Conservation (phyloP, 2,329 filamentous ascomycete species). For the Lachnellula willkommii region DNA sequence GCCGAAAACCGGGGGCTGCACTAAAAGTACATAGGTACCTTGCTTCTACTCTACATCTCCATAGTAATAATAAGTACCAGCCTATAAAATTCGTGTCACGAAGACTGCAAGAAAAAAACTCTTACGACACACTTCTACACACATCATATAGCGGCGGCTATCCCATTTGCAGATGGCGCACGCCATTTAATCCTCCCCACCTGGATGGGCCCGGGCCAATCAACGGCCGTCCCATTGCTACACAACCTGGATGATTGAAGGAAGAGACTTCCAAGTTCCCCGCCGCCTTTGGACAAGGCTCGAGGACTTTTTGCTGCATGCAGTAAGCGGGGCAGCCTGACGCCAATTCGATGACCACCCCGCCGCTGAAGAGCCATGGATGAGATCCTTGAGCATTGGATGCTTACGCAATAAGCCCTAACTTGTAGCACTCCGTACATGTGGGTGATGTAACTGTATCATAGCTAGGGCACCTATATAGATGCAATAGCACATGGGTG, state of each 20-base stretch:
- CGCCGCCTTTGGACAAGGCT: neutral
- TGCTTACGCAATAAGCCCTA: neutral
- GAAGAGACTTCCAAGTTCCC: constrained; percentile 1
- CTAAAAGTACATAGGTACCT: neutral
- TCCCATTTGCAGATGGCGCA: constrained; percentile 2
- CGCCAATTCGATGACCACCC: neutral
- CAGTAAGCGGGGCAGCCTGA: neutral
- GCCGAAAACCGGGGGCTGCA: neutral
- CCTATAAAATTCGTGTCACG: neutral
- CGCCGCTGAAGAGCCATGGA: neutral
- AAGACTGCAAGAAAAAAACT: neutral
- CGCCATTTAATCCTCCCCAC: neutral
- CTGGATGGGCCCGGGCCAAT: neutral
- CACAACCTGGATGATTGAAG: neutral
- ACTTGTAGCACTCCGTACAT: neutral
- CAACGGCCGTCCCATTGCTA: neutral
- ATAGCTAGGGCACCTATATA: too few species aligned
- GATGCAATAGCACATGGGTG: too few species aligned
- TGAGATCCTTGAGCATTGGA: neutral
- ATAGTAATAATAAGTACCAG: neutral
- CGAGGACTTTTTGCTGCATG: constrained; percentile 4
- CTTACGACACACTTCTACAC: neutral
- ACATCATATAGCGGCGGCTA: constrained; percentile 3
- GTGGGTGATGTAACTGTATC: too few species aligned
- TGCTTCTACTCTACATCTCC: neutral